A percentile compares a stretch with the other conserved stretches of the same genome.
Conservation (phyloP, 2,329 filamentous ascomycete genomes). For the Botrytis tulipae region DNA sequence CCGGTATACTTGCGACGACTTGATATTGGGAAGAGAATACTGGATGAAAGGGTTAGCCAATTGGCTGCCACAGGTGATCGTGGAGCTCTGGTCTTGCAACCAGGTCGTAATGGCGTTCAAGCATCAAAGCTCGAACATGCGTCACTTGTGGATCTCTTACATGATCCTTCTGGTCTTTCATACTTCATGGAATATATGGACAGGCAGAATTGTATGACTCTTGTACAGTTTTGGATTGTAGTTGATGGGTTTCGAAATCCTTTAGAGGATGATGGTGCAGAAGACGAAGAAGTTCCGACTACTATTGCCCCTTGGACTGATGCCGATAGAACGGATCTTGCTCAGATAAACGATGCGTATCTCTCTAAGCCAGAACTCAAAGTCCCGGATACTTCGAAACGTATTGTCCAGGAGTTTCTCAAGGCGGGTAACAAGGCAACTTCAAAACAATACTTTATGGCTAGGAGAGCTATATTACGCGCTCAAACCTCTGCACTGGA, state of each 20-base stretch:
- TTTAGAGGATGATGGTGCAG: slow-evolving; percentile 78
- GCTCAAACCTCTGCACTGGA: slow-evolving; percentile 82
- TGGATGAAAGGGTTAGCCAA: slow-evolving; percentile 85
- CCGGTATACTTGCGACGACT: slow-evolving; percentile 82
- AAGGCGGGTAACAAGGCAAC: slow-evolving; percentile 74
- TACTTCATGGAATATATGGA: slow-evolving; percentile 99
- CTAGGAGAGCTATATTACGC: slow-evolving; percentile 75
- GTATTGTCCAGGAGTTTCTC: slow-evolving; percentile 73
- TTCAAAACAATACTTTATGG: slow-evolving; percentile 76
- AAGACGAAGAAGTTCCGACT: slow-evolving; percentile 58
- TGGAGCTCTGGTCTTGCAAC: slow-evolving; percentile 27
- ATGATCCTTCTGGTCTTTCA: slow-evolving; percentile 84
- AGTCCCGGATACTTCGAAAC: slow-evolving; percentile 66
- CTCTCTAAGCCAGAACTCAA: slow-evolving; percentile 78
- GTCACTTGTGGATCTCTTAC: slow-evolving; percentile 79
- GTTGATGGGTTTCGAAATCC: slow-evolving; percentile 96
- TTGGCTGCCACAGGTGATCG: slow-evolving; percentile 66
- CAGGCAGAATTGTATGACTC: slow-evolving; percentile 76
- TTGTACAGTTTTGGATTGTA: slow-evolving; percentile 98
- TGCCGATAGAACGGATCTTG: slow-evolving; percentile 81
- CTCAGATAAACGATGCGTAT: slow-evolving; percentile 89
- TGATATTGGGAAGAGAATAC: slow-evolving; percentile 84
- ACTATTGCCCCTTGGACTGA: slow-evolving; percentile 71
- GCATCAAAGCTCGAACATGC: slow-evolving; percentile 71
- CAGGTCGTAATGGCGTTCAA: slow-evolving; percentile 33